Evolutionary conservation across 106 monocot genomes (phyloP), one percentile per base, ranked within the genome.

Genomic region (Phalaenopsis equestris): DNA sequence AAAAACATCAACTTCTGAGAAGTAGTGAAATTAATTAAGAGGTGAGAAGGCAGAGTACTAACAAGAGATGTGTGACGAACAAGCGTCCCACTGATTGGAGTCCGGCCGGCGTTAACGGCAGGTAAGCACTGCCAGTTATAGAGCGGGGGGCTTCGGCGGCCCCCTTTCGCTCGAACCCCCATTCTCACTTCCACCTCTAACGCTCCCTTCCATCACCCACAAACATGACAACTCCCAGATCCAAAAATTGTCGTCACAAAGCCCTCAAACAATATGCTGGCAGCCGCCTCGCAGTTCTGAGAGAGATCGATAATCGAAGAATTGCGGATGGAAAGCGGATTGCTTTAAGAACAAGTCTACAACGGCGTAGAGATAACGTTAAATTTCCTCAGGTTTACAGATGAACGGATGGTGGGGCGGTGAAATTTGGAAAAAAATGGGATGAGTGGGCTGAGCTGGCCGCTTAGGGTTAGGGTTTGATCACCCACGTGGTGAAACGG

Each of bases 111-210:
- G 30, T 57, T 79, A 39, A 79, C 45, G 73, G 14, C 70, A 39
- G 38, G 1, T 39, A 85, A 83, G 52, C 73, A 64, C 46, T 52
- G 75, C 48, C 79, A 57, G 64, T 42, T 55, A 52, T 56, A 81
- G 86, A 39, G 76, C 78, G 56, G 81, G 88, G 47, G 85, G 88
- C 75, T 88, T 85, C 72, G 88, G 88, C 8, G 88, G 88, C 78
- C 77, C 67, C 36, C 83, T 49, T 10, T 85, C 88, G 78, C 86
- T 88, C 1, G 85, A 72, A n/a, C 83, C 79, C 39, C 76, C 88
- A 81, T 78, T 80, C 8, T 79, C 79, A 23, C 73, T 57, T 14
- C 67, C 77, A 41, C 73, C 79, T 47, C 79, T 80, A 82, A 36
- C 83, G 83, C 80, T 43, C 47, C 73, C 83, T 73, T 80, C 81